phyloP scores from a whole-genome alignment of 345 rosid genomes.

The Bruguiera gymnorhiza region DNA sequence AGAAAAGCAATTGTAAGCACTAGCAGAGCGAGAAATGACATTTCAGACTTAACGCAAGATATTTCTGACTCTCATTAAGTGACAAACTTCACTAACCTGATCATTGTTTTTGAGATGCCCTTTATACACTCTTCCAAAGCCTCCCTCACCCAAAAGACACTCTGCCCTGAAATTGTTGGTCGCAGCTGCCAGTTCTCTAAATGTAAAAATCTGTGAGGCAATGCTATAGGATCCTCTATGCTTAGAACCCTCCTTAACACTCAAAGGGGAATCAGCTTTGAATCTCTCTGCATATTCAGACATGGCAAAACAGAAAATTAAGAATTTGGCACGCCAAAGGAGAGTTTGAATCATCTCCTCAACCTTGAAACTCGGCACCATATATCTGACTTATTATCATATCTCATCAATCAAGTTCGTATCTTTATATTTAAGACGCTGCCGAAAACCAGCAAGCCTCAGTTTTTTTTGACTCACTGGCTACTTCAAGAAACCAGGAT shows the following conservation, averaged over 20 bases:
- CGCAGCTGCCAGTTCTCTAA: constrained; percentile 21
- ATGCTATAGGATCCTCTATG: constrained; percentile 9
- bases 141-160: constrained; percentile 31
- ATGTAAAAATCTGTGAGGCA: constrained; percentile 23
- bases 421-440: neutral
- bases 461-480: neutral
- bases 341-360: no score
- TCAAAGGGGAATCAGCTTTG: neutral
- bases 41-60: no score
- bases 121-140: constrained; percentile 29
- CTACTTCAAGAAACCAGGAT: neutral
- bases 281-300: constrained; percentile 14
- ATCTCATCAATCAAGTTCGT: no score
- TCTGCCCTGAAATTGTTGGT: constrained; percentile 21
- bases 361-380: no score
- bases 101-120: constrained; percentile 21
- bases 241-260: constrained; percentile 7
- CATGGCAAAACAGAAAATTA: neutral
- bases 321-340: neutral
- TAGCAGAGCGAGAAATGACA: neutral
- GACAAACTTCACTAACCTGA: constrained; percentile 20
- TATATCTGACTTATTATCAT: no score
- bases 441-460: neutral
- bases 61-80: neutral
- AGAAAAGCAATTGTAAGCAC: neutral